These are phyloP conservation scores for Gloeophyllum trabeum DNA, from an alignment of 768 basidiomycete genomes.

Conservation along the genomic window DNA sequence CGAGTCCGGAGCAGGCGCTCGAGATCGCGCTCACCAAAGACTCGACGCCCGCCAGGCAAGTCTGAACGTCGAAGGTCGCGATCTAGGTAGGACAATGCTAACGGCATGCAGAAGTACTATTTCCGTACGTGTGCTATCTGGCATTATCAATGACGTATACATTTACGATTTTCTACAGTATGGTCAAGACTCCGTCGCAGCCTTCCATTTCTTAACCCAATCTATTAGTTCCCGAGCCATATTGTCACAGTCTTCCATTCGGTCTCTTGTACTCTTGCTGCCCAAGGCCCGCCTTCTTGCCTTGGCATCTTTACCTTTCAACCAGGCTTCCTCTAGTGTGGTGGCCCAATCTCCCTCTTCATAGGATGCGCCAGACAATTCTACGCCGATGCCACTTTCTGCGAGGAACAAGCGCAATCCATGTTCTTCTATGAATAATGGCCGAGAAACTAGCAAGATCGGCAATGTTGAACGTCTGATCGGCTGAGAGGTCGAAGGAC, in stretches of 20 bases:
- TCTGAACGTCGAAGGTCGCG: too few relatives aligned
- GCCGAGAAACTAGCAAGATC: slow-evolving; percentile 46
- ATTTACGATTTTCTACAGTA: too few relatives aligned
- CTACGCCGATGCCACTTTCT: slow-evolving; percentile 55
- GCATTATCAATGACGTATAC: too few relatives aligned
- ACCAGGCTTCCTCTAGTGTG: slow-evolving; percentile 47
- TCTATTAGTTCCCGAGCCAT: slow-evolving; percentile 37
- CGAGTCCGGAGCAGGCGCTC: too few relatives aligned
- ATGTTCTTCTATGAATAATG: slow-evolving; percentile 74
- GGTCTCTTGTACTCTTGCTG: slow-evolving; percentile 23
- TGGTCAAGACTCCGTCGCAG: too few relatives aligned
- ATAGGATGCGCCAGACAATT: slow-evolving; percentile 51
- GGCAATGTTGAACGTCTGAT: neutral
- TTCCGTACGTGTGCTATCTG: too few relatives aligned
- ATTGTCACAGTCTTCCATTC: slow-evolving; percentile 28
- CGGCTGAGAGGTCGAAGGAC: slow-evolving; percentile 8
- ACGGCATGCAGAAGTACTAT: too few relatives aligned
- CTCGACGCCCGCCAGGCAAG: too few relatives aligned
- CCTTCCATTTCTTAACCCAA: slow-evolving; percentile 37
- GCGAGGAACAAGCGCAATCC: slow-evolving; percentile 57
- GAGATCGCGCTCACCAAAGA: too few relatives aligned
- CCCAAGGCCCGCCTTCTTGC: slow-evolving; percentile 32
- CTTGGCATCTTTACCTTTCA: slow-evolving; percentile 34
- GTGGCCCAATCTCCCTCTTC: slow-evolving; percentile 67
- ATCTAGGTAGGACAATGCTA: too few relatives aligned